These are phyloP conservation scores for Mucor lusitanicus DNA, from an alignment of 371 early-diverging fungal species.

Conservation along the genomic window DNA sequence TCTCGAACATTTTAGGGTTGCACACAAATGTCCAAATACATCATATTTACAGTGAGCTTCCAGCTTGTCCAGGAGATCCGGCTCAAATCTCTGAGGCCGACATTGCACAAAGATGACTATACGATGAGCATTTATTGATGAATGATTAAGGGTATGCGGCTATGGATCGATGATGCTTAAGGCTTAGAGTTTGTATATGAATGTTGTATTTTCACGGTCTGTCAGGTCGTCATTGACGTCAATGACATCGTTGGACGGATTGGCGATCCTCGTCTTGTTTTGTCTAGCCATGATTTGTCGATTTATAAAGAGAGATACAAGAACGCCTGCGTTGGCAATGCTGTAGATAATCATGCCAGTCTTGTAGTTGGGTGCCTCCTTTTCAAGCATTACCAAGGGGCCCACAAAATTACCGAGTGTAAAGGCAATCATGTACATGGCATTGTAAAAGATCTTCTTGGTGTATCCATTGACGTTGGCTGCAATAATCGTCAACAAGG, in stretches of 20 bases:
- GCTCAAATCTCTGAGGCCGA: not conserved
- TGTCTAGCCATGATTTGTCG: slow-evolving; percentile 22
- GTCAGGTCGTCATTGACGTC: slow-evolving; percentile 26
- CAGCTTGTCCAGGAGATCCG: not conserved
- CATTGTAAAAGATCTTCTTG: slow-evolving; percentile 42
- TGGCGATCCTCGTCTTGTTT: slow-evolving; percentile 21
- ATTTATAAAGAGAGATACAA: slow-evolving; percentile 26
- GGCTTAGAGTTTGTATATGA: slow-evolving; percentile 19
- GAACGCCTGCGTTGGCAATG: slow-evolving; percentile 25
- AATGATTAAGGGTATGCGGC: not conserved
- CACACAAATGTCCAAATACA: not conserved
- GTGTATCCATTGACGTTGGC: slow-evolving; percentile 44
- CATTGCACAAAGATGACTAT: not conserved
- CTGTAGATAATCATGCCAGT: slow-evolving; percentile 35
- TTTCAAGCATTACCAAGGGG: slow-evolving; percentile 32
- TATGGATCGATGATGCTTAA: not conserved
- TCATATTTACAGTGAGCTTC: not conserved
- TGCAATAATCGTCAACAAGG: slow-evolving; percentile 28
- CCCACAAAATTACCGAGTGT: slow-evolving; percentile 40
- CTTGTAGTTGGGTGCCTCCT: slow-evolving; percentile 28
- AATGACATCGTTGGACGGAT: not conserved
- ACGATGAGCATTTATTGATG: not conserved
- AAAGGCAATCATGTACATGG: slow-evolving; percentile 24
- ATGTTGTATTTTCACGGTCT: slow-evolving; percentile 24
- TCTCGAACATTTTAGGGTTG: not conserved